A percentile compares a stretch with the other conserved stretches of the same genome.
Conservation (phyloP, 495 filamentous ascomycete species). For the Xylaria longipes region DNA sequence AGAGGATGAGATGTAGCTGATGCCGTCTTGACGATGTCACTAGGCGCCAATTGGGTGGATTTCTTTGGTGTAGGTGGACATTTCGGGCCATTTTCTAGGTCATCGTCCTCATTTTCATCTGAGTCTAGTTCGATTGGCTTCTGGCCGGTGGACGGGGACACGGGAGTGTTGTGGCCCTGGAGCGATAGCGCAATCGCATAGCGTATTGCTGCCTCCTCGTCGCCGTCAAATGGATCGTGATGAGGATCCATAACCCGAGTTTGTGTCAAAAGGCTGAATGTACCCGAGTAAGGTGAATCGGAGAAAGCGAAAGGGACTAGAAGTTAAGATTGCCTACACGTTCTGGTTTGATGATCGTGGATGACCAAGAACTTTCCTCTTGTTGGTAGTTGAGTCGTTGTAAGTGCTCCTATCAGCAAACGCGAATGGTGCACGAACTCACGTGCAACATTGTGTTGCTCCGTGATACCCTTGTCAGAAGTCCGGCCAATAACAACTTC, state of each 20-base stretch:
- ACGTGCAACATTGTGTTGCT: constrained; percentile 20
- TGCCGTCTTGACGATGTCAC: not conserved
- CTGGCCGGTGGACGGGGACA: constrained; percentile 1
- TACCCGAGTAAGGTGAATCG: not conserved
- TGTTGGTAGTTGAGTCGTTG: not conserved
- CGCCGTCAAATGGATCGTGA: constrained; percentile 35
- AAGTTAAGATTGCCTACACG: not conserved
- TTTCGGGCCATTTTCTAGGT: constrained; percentile 29
- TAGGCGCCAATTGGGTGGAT: not conserved
- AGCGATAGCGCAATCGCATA: constrained; percentile 54
- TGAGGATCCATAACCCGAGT: constrained; percentile 28
- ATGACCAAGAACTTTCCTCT: not conserved
- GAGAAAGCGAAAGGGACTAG: not conserved
- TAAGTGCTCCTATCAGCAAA: not conserved
- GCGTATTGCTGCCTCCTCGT: constrained; percentile 54
- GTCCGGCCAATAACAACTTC: not conserved
- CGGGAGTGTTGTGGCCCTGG: constrained; percentile 34
- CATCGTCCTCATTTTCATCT: constrained; percentile 34
- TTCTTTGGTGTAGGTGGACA: constrained; percentile 26
- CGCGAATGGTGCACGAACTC: constrained; percentile 30
- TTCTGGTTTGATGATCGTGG: not conserved
- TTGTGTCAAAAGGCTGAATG: not conserved
- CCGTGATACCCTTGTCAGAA: not conserved
- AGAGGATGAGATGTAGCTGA: not conserved
- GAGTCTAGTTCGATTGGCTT: constrained; percentile 33